Base-by-base conservation (phyloP, 768 basidiomycete genomes). In the Boletus insuetus region DNA sequence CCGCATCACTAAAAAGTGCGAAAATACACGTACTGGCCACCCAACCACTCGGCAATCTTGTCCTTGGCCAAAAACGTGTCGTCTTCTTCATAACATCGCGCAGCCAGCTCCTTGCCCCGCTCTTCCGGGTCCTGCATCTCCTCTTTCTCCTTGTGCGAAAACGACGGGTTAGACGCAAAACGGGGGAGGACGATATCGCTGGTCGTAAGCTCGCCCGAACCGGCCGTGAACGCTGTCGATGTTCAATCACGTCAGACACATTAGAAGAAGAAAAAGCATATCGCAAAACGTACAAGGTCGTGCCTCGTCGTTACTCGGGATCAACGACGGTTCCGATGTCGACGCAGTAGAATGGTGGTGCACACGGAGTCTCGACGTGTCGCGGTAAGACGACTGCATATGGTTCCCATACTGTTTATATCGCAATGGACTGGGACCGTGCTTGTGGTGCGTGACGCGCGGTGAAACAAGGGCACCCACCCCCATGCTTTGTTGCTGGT, bases 11-110 rank as follows among this genome's bases (percentile, higher is more conserved):
- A 39, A 49, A 38, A 58, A 19, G n/a, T 16, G 45, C 34, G 40
- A 39, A 22, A 12, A 41, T 40, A n/a, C 9, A 87, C 95, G 75
- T 62, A 98, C 94, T 82, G 75, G 68, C 92, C 88, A 63, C 97
- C 97, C 39, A 99, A 79, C 87, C 92, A 99, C 70, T 97, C 94
- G 1, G 96, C 94, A 63, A 98, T 92, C 75, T 95, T 96, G 64
- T 95, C 94, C 66, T 86, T 56, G 29, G 50, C 77, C 63, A 95
- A 69, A 67, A 94, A 95, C 16, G 79, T 79, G 61, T 89, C 89
- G 64, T 98, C 93, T 62, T 94, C 93, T 32, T 82, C 80, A 82
- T 91, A 92, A 71, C 91, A 95, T 52, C 85, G 82, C 35, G 77
- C 72, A 0, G 95, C 94, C 42, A 91, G 71, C 48, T 86, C 86